Percentiles rank a stretch among this genome's conserved stretches.
These are phyloP conservation scores for Tuber magnatum DNA, from an alignment of 495 filamentous ascomycete species.

Conservation along the genomic window DNA sequence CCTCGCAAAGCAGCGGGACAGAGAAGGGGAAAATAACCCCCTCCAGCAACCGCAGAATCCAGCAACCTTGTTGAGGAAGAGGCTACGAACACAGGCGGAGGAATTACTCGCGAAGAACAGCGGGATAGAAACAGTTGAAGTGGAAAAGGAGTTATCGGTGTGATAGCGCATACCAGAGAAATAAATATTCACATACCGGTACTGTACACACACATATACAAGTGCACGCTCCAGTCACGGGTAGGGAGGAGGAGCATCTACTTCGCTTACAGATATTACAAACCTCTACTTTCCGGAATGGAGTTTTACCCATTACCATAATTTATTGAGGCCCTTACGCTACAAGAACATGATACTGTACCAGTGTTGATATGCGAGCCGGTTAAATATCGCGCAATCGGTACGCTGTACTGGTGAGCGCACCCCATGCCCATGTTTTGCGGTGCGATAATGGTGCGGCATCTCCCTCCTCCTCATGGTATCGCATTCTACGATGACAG, in stretches of 20 bases:
- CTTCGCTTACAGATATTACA: background rate
- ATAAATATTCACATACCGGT: slow-evolving; percentile 4
- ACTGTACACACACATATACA: no score
- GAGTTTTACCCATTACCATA: background rate
- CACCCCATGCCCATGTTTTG: background rate
- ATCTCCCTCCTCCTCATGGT: background rate
- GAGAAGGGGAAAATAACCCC: slow-evolving; percentile 29
- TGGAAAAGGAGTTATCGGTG: slow-evolving; percentile 36
- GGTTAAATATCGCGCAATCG: background rate
- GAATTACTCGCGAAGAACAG: slow-evolving; percentile 46
- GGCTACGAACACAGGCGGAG: slow-evolving; percentile 53
- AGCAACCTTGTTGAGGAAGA: slow-evolving; percentile 38
- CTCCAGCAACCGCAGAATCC: slow-evolving; percentile 40
- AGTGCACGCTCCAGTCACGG: background rate
- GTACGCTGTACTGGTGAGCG: background rate
- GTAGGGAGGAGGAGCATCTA: background rate
- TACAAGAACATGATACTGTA: background rate
- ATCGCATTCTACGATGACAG: background rate
- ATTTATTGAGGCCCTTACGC: background rate
- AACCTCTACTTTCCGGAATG: background rate
- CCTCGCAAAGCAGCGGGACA: slow-evolving; percentile 41
- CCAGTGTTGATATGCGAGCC: background rate
- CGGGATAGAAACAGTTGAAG: slow-evolving; percentile 43
- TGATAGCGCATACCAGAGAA: background rate
- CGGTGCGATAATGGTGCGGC: background rate